Evolutionary conservation across 2,329 filamentous ascomycete genomes (phyloP), one percentile per base, ranked within the genome.

Genomic region (Aureobasidium zeae): DNA sequence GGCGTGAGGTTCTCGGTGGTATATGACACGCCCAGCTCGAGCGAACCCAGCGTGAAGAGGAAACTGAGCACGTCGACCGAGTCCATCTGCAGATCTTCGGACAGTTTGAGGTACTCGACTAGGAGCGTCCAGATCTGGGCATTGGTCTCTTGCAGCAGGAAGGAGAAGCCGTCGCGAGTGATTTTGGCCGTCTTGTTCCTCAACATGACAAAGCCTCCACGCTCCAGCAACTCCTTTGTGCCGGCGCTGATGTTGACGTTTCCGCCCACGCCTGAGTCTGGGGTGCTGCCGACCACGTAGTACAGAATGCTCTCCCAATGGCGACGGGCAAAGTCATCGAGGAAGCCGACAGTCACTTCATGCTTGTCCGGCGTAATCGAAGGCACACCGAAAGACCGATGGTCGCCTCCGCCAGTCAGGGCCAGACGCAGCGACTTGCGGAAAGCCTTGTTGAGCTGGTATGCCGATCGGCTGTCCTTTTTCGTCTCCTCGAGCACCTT

Each of bases 231-330:
- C 51, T 84, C 77, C 63, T 89, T 93, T 21, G 96, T 93, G 12
- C 83, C 83, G 21, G 83, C 77, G 1, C 72, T 72, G 45, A 65
- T 61, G 5, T 61, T 58, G n/a, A 61, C 59, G 44, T 65, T 61
- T 29, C 68, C 64, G 15, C 65, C 64, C 55, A 69, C 60, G 49
- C 75, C 72, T 19, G 63, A 58, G 1, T 76, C 79, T n/a, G n/a
- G n/a, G 7, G 83, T 81, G 48, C 77, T 82, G 46, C 82, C 84
- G 15, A 98, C 91, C 60, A 98, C 88, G 58, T 87, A 98, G 62
- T 95, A 91, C 35, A 98, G 65, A 20, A 98, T 94, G 19, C 86
- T 83, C 63, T 98, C 93, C 88, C 91, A 98, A 58, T 94, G 88
- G 54, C 76, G 77, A 44, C 85, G 77, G 4, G 91, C 87, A 64